Conservation (phyloP, 139 green algal genomes). For the Tetratostichococcus sp. region DNA sequence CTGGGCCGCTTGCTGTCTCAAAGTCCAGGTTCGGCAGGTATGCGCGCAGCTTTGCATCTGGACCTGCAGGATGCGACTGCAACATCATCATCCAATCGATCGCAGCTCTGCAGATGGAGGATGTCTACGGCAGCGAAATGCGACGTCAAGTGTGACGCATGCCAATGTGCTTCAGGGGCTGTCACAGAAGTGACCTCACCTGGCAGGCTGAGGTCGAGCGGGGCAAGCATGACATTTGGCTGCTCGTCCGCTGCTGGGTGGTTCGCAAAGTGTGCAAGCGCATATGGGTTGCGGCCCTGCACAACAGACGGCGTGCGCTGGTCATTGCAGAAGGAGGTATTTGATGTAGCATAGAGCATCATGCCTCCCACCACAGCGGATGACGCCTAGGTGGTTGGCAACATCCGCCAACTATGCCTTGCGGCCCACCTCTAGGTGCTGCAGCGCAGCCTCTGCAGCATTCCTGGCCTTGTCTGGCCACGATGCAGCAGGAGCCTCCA, state of each 20-base stretch:
- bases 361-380: too few relatives aligned
- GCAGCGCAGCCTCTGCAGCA: constrained; percentile 8
- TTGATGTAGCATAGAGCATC: too few relatives aligned
- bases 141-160: too few relatives aligned
- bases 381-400: too few relatives aligned
- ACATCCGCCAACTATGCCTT: too few relatives aligned
- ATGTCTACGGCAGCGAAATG: too few relatives aligned
- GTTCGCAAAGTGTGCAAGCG: constrained; percentile 62
- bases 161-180: too few relatives aligned
- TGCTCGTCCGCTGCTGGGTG: constrained; percentile 36
- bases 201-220: constrained; percentile 28
- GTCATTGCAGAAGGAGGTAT: too few relatives aligned
- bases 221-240: constrained; percentile 59
- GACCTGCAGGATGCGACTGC: constrained; percentile 7
- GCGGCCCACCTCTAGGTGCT: constrained; percentile 4
- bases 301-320: too few relatives aligned
- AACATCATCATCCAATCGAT: too few relatives aligned
- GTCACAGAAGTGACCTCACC: constrained; percentile 1
- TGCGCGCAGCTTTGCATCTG: constrained; percentile 13
- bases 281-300: constrained; percentile 55
- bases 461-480: background rate
- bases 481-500: background rate
- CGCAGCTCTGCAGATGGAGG: background rate
- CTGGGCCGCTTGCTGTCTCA: background rate
- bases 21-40: constrained; percentile 42